Percentiles rank a stretch among this genome's conserved stretches.
phyloP scores from a whole-genome alignment of 352 stramenopile species.

The Globisporangium paroecandrum region DNA sequence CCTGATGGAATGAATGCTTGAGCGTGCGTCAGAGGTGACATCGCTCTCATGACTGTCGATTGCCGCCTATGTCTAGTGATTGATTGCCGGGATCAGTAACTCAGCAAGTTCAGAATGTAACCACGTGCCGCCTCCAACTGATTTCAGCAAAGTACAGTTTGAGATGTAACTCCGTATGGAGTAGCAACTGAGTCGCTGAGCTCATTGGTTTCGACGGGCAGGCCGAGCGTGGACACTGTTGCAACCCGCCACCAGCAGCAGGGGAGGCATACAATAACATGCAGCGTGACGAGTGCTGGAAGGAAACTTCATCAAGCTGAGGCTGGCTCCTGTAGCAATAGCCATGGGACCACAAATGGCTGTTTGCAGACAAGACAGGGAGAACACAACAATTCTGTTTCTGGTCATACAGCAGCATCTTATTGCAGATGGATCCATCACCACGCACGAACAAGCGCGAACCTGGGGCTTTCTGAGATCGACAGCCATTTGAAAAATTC shows the following conservation, averaged over 20 bases:
- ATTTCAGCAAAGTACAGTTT: background rate
- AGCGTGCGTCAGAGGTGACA: background rate
- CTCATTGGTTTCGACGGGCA: background rate
- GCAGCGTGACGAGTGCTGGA: background rate
- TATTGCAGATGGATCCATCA: background rate
- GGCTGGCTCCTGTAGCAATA: background rate
- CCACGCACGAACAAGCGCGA: background rate
- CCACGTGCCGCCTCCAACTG: background rate
- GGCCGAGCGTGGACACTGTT: background rate
- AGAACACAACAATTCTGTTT: too few species aligned
- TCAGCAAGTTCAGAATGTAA: background rate
- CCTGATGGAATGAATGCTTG: too few species aligned
- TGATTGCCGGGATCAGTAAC: background rate
- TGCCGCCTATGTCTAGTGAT: background rate
- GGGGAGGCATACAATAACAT: background rate
- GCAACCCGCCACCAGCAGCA: background rate
- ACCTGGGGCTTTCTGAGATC: background rate
- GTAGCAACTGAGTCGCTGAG: background rate
- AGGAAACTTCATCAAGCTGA: background rate
- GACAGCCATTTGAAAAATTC: background rate
- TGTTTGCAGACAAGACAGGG: background rate
- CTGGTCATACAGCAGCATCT: background rate
- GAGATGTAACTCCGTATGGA: background rate
- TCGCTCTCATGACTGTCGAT: background rate
- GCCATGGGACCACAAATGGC: background rate